These are phyloP conservation scores for Quillaja saponaria DNA, from an alignment of 306 rosid species.

Conservation along the genomic window DNA sequence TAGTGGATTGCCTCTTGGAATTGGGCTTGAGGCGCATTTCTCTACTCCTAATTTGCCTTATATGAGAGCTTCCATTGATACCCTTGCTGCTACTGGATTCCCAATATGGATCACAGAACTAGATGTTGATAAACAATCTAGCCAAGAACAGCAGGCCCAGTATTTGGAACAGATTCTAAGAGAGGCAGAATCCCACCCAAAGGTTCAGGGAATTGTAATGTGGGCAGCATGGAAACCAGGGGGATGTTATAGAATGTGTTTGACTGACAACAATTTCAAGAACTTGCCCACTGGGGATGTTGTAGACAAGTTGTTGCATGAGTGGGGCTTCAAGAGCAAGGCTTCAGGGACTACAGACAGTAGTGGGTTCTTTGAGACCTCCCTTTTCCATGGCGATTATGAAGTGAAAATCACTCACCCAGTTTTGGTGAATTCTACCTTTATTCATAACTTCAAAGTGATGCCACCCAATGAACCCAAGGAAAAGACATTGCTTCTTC, in stretches of 20 bases:
- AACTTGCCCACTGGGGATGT: constrained; percentile 68
- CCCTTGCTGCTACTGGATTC: constrained; percentile 52
- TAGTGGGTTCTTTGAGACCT: constrained; percentile 39
- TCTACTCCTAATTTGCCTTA: constrained; percentile 50
- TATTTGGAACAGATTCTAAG: constrained; percentile 60
- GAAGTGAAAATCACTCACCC: constrained; percentile 35
- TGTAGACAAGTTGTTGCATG: constrained; percentile 61
- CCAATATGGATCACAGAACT: constrained; percentile 83
- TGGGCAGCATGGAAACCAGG: constrained; percentile 57
- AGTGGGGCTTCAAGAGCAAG: constrained; percentile 44
- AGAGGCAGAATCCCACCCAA: constrained; percentile 67
- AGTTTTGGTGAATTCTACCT: constrained; percentile 12
- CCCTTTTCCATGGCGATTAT: constrained; percentile 51
- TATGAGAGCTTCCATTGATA: constrained; percentile 67
- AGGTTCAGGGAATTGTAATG: constrained; percentile 54
- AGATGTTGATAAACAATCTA: constrained; percentile 47
- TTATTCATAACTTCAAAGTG: constrained; percentile 25
- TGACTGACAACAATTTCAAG: constrained; percentile 59
- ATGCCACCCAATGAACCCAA: background rate
- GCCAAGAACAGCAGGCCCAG: constrained; percentile 54
- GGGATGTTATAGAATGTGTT: constrained; percentile 58
- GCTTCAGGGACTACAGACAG: constrained; percentile 29
- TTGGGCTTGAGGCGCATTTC: constrained; percentile 77
- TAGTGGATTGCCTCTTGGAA: constrained; percentile 28
- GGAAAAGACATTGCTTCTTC: constrained; percentile 13